These are phyloP conservation scores for Jamesozyma rosinii DNA, from an alignment of 805 yeast genomes.

Conservation along the genomic window DNA sequence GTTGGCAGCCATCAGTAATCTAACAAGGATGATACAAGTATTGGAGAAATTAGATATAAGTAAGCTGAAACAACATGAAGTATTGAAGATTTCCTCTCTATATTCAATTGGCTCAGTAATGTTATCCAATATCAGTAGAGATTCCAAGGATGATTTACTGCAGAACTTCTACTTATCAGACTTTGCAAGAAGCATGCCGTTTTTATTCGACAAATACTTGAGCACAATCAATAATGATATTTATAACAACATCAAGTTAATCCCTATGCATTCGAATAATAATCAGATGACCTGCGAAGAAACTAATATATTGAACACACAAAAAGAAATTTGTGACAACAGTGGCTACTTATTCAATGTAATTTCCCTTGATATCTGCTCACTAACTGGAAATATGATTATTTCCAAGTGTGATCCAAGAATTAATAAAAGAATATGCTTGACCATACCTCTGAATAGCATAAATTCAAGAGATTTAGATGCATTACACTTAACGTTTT, in stretches of 20 bases:
- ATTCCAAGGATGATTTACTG: conserved; percentile 2
- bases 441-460: conserved; percentile 54
- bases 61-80: conserved; percentile 12
- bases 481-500: conserved; percentile 35
- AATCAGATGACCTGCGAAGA: conserved; percentile 3
- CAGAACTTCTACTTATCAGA: conserved; percentile 15
- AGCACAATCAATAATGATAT: conserved; percentile 10
- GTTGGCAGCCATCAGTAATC: conserved; percentile 15
- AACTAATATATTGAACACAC: conserved; percentile 3
- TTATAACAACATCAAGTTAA: conserved; percentile 9
- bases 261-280: conserved; percentile 3
- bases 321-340: conserved; percentile 4
- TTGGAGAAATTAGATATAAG: conserved; percentile 12
- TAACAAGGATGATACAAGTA: conserved; percentile 9
- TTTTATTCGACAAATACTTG: conserved; percentile 17
- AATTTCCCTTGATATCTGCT: conserved; percentile 52
- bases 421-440: conserved; percentile 34
- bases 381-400: conserved; percentile 47
- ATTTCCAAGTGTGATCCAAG: conserved; percentile 37
- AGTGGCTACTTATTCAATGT: conserved; percentile 22
- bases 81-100: conserved; percentile 13
- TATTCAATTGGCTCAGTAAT: conserved; percentile 17
- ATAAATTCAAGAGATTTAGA: conserved; percentile 38
- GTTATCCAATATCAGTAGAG: conserved; percentile 13
- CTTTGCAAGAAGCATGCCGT: conserved; percentile 15